Percentiles rank a stretch among this genome's conserved stretches.
phyloP scores from a whole-genome alignment of 164 flowering plant species.

The Liquidambar formosana region DNA sequence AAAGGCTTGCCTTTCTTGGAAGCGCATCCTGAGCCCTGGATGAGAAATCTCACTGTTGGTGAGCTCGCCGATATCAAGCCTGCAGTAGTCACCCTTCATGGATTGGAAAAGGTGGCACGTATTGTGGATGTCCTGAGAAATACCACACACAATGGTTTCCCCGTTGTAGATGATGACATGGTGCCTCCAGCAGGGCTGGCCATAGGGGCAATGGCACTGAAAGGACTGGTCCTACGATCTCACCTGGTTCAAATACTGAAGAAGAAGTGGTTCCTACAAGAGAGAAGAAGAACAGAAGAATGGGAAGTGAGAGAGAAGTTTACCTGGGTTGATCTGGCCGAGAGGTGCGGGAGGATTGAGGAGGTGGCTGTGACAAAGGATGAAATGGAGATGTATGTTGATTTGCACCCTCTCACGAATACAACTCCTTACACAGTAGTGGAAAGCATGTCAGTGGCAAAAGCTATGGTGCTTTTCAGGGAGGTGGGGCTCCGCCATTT shows the following conservation, averaged over 20 bases:
- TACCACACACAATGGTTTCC: slow-evolving; percentile 86
- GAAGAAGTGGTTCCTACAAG: slow-evolving; percentile 74
- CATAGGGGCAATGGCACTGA: slow-evolving; percentile 51
- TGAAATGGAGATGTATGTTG: slow-evolving; percentile 92
- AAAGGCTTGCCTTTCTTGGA: slow-evolving; percentile 90
- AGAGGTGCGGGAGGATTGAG: slow-evolving; percentile 58
- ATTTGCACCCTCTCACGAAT: slow-evolving; percentile 86
- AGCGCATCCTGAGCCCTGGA: slow-evolving; percentile 86
- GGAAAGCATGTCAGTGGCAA: slow-evolving; percentile 90
- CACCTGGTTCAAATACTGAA: slow-evolving; percentile 67
- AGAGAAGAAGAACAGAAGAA: slow-evolving; percentile 66
- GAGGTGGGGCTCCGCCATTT: slow-evolving; percentile 82
- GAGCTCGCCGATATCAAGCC: slow-evolving; percentile 84
- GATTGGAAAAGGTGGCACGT: slow-evolving; percentile 76
- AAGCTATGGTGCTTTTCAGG: slow-evolving; percentile 83
- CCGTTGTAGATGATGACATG: slow-evolving; percentile 66
- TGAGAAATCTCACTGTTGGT: slow-evolving; percentile 80
- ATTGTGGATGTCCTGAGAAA: slow-evolving; percentile 68
- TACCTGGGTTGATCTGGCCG: slow-evolving; percentile 71
- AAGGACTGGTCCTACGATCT: slow-evolving; percentile 73
- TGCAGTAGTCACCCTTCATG: slow-evolving; percentile 56
- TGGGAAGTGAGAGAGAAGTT: slow-evolving; percentile 75
- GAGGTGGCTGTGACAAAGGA: slow-evolving; percentile 56
- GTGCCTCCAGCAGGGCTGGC: slow-evolving; percentile 38
- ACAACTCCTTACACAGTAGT: slow-evolving; percentile 84